Conservation (phyloP, 495 filamentous ascomycete genomes). For the Baudoinia panamericana region DNA sequence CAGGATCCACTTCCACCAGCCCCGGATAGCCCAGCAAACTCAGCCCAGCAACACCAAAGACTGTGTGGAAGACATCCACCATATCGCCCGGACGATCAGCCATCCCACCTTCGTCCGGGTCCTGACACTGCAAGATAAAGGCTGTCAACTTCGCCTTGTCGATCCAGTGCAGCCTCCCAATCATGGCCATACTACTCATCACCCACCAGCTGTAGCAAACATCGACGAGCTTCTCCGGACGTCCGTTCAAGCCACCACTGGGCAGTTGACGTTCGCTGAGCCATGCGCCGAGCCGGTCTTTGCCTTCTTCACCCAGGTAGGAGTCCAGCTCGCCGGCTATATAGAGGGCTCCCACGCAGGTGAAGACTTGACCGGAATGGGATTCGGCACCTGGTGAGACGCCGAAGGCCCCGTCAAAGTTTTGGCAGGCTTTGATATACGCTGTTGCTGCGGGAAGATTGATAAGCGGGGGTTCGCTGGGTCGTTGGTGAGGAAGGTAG, state of each 20-base stretch:
- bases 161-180: slow-evolving; percentile 82
- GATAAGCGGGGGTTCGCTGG: slow-evolving; percentile 33
- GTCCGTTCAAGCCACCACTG: slow-evolving; percentile 73
- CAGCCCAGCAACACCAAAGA: slow-evolving; percentile 78
- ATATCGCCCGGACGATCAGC: slow-evolving; percentile 83
- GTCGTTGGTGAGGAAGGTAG: slow-evolving; percentile 36
- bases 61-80: slow-evolving; percentile 95
- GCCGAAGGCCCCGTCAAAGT: slow-evolving; percentile 89
- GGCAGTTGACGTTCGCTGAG: slow-evolving; percentile 81
- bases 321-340: slow-evolving; percentile 67
- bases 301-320: slow-evolving; percentile 47
- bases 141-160: slow-evolving; percentile 58
- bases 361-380: slow-evolving; percentile 86
- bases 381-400: slow-evolving; percentile 79
- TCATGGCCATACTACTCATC: slow-evolving; percentile 73
- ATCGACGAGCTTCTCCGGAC: slow-evolving; percentile 91
- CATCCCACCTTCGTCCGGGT: slow-evolving; percentile 70
- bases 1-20: slow-evolving; percentile 67
- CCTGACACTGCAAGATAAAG: slow-evolving; percentile 79
- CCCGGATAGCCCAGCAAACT: slow-evolving; percentile 68
- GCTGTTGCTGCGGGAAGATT: slow-evolving; percentile 66
- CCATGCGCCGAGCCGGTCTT: slow-evolving; percentile 72
- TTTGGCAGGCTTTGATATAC: slow-evolving; percentile 68
- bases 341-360: slow-evolving; percentile 76
- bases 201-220: slow-evolving; percentile 99